A percentile compares a stretch with the other conserved stretches of the same genome.
These are phyloP conservation scores for Kodamaea sagamina DNA, from an alignment of 805 yeast genomes.

Conservation along the genomic window DNA sequence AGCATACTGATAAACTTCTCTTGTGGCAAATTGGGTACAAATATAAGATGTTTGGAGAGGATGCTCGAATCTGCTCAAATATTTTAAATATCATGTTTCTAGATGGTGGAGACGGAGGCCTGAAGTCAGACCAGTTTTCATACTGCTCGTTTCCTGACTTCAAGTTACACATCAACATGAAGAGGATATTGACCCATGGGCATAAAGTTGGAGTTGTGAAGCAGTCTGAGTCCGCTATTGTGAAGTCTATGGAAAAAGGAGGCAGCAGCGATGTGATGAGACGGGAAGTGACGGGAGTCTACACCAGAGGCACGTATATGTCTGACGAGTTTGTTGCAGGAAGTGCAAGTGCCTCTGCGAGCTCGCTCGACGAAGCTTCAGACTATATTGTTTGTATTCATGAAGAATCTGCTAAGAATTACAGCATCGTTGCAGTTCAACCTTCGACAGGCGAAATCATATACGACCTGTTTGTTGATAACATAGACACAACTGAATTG, in stretches of 20 bases:
- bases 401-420: conserved; percentile 23
- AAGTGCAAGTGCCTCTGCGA: conserved; percentile 11
- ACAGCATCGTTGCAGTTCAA: conserved; percentile 61
- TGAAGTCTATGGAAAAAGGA: conserved; percentile 58
- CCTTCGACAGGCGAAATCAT: conserved; percentile 75
- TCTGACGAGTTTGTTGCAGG: conserved; percentile 48
- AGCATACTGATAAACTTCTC: conserved; percentile 66
- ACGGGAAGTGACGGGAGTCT: conserved; percentile 67
- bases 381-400: conserved; percentile 50
- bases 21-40: conserved; percentile 92
- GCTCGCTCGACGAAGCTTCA: conserved; percentile 28
- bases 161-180: conserved; percentile 72
- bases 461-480: conserved; percentile 70
- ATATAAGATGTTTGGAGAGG: conserved; percentile 82
- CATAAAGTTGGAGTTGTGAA: conserved; percentile 83
- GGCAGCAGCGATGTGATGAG: conserved; percentile 53
- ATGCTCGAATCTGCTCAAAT: conserved; percentile 70
- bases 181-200: conserved; percentile 69
- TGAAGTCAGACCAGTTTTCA: conserved; percentile 61
- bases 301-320: conserved; percentile 82
- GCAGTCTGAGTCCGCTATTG: conserved; percentile 79
- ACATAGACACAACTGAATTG: conserved; percentile 54
- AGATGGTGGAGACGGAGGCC: conserved; percentile 64
- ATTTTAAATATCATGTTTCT: conserved; percentile 69
- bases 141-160: conserved; percentile 84